A percentile compares a stretch with the other conserved stretches of the same genome.
These are phyloP conservation scores for Sporothrix pseudoabietina DNA, from an alignment of 2,329 filamentous ascomycete genomes.

Conservation along the genomic window DNA sequence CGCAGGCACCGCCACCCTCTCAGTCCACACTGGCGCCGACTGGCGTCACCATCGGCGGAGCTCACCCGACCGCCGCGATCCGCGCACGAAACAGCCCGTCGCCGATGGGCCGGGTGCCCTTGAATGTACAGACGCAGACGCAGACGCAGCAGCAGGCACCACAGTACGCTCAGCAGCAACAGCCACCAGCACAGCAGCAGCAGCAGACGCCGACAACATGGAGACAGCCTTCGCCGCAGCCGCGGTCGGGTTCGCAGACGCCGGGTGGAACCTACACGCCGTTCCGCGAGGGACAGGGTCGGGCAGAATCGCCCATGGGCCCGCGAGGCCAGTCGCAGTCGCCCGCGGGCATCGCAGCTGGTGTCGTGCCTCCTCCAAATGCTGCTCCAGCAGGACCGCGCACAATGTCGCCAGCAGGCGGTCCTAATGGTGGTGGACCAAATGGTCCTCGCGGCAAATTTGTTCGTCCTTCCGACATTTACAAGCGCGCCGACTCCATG, in stretches of 20 bases:
- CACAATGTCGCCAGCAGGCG: slow-evolving; percentile 44
- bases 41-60: slow-evolving; percentile 8
- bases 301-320: slow-evolving; percentile 45
- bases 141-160: slow-evolving; percentile 30
- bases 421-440: not conserved
- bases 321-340: slow-evolving; percentile 38
- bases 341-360: slow-evolving; percentile 30
- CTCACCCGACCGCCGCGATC: slow-evolving; percentile 14
- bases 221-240: slow-evolving; percentile 30
- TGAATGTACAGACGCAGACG: slow-evolving; percentile 36
- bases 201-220: slow-evolving; percentile 4
- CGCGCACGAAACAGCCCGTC: slow-evolving; percentile 34
- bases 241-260: slow-evolving; percentile 35
- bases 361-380: not conserved
- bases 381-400: slow-evolving; percentile 33
- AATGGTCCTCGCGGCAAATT: slow-evolving; percentile 57
- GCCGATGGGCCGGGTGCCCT: slow-evolving; percentile 32
- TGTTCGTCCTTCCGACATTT: slow-evolving; percentile 75
- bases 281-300: slow-evolving; percentile 42
- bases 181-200: not conserved
- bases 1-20: slow-evolving; percentile 17
- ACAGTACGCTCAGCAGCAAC: slow-evolving; percentile 11
- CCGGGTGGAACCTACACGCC: slow-evolving; percentile 40
- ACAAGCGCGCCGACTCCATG: slow-evolving; percentile 58
- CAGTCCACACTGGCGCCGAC: not conserved